These are phyloP conservation scores for Aspergillus novofumigatus DNA, from an alignment of 2,329 filamentous ascomycete species.

Conservation along the genomic window DNA sequence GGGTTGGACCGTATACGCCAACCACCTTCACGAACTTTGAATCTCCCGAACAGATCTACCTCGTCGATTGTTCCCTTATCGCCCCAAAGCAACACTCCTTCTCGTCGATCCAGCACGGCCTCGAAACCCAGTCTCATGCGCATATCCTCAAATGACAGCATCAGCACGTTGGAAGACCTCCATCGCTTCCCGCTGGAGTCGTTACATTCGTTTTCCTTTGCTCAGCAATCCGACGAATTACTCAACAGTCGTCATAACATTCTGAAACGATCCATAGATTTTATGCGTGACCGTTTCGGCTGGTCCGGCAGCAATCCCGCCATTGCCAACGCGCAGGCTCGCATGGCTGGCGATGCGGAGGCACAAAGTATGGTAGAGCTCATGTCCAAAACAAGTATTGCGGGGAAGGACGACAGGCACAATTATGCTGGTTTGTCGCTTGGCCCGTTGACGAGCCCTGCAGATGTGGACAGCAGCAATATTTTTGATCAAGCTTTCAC, in stretches of 20 bases:
- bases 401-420: conserved; percentile 55
- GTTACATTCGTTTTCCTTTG: conserved; percentile 96
- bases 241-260: conserved; percentile 90
- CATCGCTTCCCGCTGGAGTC: conserved; percentile 92
- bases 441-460: conserved; percentile 76
- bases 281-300: conserved; percentile 88
- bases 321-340: conserved; percentile 78
- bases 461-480: conserved; percentile 68
- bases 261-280: conserved; percentile 88
- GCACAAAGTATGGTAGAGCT: conserved; percentile 88
- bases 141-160: conserved; percentile 60
- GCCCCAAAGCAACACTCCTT: conserved; percentile 64
- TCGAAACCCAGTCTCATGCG: conserved; percentile 51
- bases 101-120: conserved; percentile 62
- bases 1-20: conserved; percentile 93
- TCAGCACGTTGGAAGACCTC: conserved; percentile 77
- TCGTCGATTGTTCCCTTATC: conserved; percentile 58
- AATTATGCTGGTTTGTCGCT: conserved; percentile 43
- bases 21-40: conserved; percentile 63
- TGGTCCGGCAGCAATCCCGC: conserved; percentile 73
- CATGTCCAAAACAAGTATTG: conserved; percentile 73
- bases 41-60: conserved; percentile 60
- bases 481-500: conserved; percentile 81
- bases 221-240: conserved; percentile 88
- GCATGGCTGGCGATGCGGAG: conserved; percentile 76